phyloP scores from a whole-genome alignment of 2,329 filamentous ascomycete genomes.

The Colletotrichum noveboracense region DNA sequence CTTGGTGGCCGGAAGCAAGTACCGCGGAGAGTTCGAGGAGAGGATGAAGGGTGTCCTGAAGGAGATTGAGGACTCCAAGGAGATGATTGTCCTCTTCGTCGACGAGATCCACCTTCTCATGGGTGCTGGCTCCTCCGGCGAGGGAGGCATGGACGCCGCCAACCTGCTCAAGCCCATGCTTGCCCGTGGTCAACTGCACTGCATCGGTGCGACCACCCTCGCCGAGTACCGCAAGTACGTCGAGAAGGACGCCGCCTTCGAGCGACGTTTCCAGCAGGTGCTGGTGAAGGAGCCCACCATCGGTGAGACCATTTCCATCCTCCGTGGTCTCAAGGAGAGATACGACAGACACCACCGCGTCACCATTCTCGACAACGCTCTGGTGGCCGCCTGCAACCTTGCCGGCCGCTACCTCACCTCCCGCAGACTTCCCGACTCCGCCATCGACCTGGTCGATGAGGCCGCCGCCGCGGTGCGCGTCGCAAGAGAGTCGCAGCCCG shows the following conservation, averaged over 20 bases:
- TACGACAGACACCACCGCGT: constrained; percentile 99
- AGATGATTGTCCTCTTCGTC: constrained; percentile 97
- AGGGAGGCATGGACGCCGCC: constrained; percentile 98
- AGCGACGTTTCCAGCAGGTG: constrained; percentile 98
- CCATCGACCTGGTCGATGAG: constrained; percentile 95
- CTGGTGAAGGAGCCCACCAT: constrained; percentile 93
- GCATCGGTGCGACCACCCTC: constrained; percentile 95
- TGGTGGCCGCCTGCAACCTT: constrained; percentile 89
- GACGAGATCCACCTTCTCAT: constrained; percentile 99
- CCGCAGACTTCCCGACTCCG: constrained; percentile 90
- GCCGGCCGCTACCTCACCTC: constrained; percentile 93
- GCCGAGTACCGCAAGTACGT: constrained; percentile 98
- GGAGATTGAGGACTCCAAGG: constrained; percentile 92
- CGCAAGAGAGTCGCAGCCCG: constrained; percentile 93
- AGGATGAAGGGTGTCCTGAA: constrained; percentile 99
- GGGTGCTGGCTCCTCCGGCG: constrained; percentile 92
- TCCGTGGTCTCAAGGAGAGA: constrained; percentile 97
- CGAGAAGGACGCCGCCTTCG: constrained; percentile 97
- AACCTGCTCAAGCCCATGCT: constrained; percentile 99
- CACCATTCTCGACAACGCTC: constrained; percentile 91
- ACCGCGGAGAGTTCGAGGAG: constrained; percentile 97
- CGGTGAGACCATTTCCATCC: constrained; percentile 91
- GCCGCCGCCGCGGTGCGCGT: constrained; percentile 96
- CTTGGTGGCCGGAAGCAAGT: constrained; percentile 96
- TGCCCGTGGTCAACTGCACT: constrained; percentile 94